Base-by-base conservation (phyloP, 1,284 basidiomycete genomes). In the Fistulina hepatica region DNA sequence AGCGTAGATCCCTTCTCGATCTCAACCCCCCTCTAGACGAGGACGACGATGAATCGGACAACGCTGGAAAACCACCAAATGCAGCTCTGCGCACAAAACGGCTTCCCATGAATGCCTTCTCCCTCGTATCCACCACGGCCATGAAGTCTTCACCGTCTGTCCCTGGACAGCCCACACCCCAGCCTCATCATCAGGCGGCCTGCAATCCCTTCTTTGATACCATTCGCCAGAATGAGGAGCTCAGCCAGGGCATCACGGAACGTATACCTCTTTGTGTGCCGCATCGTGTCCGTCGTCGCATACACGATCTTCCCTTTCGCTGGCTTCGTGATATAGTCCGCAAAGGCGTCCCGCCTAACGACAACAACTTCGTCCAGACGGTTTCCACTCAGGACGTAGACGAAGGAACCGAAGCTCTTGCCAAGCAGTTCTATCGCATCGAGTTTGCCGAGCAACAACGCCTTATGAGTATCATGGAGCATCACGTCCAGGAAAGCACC, bases 141-240 rank as follows among this genome's bases (percentile, higher is more conserved):
- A 31, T 42, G 7, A n/a, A 13, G 36, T 45, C 17, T 47, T 56
- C 39, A 6, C 11, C 24, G 34, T 0, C 12, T 37, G 20, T 33
- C n/a, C n/a, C n/a, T n/a, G n/a, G n/a, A n/a, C n/a, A 31, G 20
- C 34, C 34, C 3, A 38, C 35, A 5, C 30, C 42, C n/a, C 41
- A 26, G 7, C 41, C 34, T 20, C 28, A 11, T 22, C 16, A 16
- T 20, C 39, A 15, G 30, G 49, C 58, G 5, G 73, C 79, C 2
- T 76, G 68, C 36, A 92, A 91, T 54, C 89, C 89, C 4, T 93
- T 93, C 61, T 93, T 92, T 49, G 92, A 98, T 61, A 84, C 89
- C 51, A 89, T 98, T 50, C 82, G 94, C 21, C 94, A 98, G 59
- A 95, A 97, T 52, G 60, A 82, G 12, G 94, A 98, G 62, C 73